phyloP scores from a whole-genome alignment of 2,329 filamentous ascomycete genomes.

The Epichloe uncinata region DNA sequence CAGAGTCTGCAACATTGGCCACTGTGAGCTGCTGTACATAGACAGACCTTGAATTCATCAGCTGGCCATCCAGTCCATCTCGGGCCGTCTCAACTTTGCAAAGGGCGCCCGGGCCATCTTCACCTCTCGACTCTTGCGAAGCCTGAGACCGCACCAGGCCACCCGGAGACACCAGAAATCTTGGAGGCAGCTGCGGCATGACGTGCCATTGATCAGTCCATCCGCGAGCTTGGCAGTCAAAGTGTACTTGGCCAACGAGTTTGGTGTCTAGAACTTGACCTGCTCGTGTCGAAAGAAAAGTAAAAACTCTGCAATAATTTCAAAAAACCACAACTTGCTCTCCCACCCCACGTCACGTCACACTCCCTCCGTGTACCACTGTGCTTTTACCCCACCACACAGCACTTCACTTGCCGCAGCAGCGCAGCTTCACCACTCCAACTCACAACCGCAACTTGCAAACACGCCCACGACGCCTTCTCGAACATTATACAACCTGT shows the following conservation, averaged over 20 bases:
- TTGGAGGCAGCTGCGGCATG: not conserved
- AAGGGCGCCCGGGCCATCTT: no score
- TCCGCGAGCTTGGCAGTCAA: not conserved
- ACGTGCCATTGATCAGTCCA: not conserved
- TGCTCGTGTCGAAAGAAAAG: no score
- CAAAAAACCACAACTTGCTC: no score
- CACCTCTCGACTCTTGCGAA: no score
- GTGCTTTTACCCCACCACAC: not conserved
- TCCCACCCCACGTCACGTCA: no score
- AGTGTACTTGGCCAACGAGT: not conserved
- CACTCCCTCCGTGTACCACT: not conserved
- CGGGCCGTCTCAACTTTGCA: no score
- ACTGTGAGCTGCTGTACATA: not conserved
- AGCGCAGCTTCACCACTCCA: not conserved
- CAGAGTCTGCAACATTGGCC: not conserved
- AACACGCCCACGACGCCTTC: not conserved
- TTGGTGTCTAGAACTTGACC: no score
- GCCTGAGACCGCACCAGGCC: no score
- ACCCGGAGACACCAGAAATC: no score
- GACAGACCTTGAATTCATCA: not conserved
- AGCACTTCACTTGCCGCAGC: not conserved
- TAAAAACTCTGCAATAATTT: no score
- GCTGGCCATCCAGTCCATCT: no score
- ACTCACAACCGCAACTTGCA: constrained; percentile 2
- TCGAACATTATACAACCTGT: not conserved